These are phyloP conservation scores for Pseudogymnoascus sp. DNA, from an alignment of 2,329 filamentous ascomycete species.

Conservation along the genomic window DNA sequence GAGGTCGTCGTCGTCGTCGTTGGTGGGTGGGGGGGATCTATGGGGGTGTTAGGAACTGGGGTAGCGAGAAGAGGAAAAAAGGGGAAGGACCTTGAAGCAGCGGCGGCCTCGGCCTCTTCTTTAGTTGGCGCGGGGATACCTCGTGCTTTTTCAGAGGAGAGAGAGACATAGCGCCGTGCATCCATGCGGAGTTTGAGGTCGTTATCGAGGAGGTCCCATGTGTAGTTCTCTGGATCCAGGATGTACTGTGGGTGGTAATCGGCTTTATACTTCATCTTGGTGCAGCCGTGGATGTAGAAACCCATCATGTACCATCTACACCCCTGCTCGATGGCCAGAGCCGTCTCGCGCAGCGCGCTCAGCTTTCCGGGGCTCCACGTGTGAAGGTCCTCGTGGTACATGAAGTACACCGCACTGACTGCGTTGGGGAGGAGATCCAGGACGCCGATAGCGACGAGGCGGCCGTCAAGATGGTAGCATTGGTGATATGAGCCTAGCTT, in stretches of 20 bases:
- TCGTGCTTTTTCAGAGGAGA: background rate
- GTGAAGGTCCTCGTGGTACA: slow-evolving; percentile 70
- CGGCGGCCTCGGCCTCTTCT: background rate
- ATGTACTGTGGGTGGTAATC: slow-evolving; percentile 69
- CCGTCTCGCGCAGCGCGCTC: slow-evolving; percentile 64
- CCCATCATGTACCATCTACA: slow-evolving; percentile 70
- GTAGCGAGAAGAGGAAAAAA: too few species aligned
- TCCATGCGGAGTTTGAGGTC: slow-evolving; percentile 43
- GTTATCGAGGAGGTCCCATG: slow-evolving; percentile 48
- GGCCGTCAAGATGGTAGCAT: slow-evolving; percentile 70
- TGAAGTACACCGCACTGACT: slow-evolving; percentile 75
- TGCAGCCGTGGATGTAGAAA: slow-evolving; percentile 72
- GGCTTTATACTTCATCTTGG: slow-evolving; percentile 80
- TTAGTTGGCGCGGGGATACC: background rate
- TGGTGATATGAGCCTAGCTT: slow-evolving; percentile 69
- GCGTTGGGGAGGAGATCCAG: slow-evolving; percentile 68
- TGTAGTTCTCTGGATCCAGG: slow-evolving; percentile 56
- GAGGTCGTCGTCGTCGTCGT: slow-evolving; percentile 16
- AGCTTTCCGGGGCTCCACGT: slow-evolving; percentile 65
- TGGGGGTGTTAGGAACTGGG: background rate
- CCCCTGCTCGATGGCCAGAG: slow-evolving; percentile 57
- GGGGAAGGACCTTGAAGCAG: background rate
- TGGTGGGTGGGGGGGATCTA: background rate
- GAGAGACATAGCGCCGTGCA: slow-evolving; percentile 21
- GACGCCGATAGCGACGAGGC: slow-evolving; percentile 66